A percentile compares a stretch with the other conserved stretches of the same genome.
Conservation (phyloP, 306 rosid genomes). For the Purshia tridentata region DNA sequence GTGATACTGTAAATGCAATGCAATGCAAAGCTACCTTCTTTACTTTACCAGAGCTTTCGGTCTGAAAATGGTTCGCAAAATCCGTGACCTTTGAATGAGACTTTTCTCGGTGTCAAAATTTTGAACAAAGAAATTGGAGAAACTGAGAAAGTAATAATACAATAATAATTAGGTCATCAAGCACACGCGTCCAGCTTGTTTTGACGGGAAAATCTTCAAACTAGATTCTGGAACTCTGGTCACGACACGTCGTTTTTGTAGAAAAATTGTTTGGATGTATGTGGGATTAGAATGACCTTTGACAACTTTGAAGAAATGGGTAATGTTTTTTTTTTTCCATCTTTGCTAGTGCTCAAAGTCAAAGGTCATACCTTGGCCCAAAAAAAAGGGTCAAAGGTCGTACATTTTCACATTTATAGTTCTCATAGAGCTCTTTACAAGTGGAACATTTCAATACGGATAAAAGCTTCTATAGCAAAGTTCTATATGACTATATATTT, state of each 20-base stretch:
- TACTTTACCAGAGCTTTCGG: slow-evolving; percentile 26
- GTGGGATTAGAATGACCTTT: no score
- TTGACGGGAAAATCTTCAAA: neutral
- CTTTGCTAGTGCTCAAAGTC: no score
- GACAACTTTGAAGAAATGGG: no score
- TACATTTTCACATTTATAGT: neutral
- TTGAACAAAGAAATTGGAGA: neutral
- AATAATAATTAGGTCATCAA: neutral
- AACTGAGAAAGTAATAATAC: neutral
- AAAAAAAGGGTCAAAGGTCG: neutral
- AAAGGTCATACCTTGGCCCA: no score
- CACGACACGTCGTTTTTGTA: no score
- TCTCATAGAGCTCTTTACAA: no score
- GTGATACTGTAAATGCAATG: slow-evolving; percentile 39
- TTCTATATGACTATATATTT: no score
- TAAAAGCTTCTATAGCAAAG: no score
- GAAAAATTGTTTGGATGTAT: no score
- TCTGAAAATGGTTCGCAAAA: slow-evolving; percentile 36
- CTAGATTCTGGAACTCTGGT: neutral
- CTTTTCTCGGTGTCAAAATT: slow-evolving; percentile 24
- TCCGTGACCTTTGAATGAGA: slow-evolving; percentile 50
- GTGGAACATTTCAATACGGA: no score
- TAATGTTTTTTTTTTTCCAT: no score
- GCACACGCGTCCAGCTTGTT: slow-evolving; percentile 9
- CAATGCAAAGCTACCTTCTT: slow-evolving; percentile 23